Evolutionary conservation across 2,329 filamentous ascomycete genomes (phyloP).

Genomic region (Alternaria metachromatica): DNA sequence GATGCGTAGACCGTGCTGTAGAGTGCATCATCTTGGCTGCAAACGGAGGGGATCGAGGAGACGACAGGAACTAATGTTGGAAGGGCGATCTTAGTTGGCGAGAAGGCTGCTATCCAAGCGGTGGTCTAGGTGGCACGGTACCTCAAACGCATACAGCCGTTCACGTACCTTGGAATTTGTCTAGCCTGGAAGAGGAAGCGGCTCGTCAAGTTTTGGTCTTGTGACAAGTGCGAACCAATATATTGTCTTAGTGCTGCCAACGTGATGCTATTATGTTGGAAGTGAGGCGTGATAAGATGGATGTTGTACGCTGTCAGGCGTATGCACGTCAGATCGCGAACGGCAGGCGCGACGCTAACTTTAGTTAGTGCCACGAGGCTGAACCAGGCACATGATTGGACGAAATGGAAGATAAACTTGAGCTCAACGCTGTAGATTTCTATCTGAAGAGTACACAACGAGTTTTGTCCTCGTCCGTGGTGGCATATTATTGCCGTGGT

Average conservation of each 20-base stretch:
- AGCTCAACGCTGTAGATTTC: slow-evolving; percentile 6
- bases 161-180: slow-evolving; percentile 6
- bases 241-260: background rate
- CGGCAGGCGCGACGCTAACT: slow-evolving; percentile 18
- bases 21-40: background rate
- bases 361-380: slow-evolving; percentile 23
- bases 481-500: slow-evolving; percentile 24
- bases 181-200: background rate
- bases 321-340: slow-evolving; percentile 15
- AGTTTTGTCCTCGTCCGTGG: slow-evolving; percentile 5
- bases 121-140: background rate
- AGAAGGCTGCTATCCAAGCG: background rate
- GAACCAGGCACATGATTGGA: slow-evolving; percentile 26
- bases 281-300: slow-evolving; percentile 29
- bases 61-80: background rate
- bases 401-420: background rate
- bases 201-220: background rate
- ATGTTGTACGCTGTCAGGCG: slow-evolving; percentile 19
- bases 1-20: background rate
- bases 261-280: slow-evolving; percentile 14
- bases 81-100: background rate
- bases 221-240: slow-evolving; percentile 2
- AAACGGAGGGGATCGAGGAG: background rate
- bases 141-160: background rate
- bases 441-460: slow-evolving; percentile 8